Conservation (phyloP, 345 rosid species). For the Populus alba region DNA sequence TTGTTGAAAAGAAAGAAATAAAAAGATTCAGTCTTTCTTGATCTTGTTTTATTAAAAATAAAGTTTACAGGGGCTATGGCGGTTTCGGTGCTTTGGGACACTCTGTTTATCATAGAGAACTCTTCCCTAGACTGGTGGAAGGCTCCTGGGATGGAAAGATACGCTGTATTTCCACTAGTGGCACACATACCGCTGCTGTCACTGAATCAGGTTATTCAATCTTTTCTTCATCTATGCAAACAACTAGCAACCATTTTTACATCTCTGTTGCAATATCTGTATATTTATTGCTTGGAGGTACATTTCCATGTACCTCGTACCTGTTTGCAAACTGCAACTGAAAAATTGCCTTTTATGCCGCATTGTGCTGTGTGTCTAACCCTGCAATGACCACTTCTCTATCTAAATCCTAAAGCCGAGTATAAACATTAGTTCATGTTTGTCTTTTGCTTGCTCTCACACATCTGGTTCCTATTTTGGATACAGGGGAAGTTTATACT, state of each 20-base stretch:
- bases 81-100: conserved; percentile 98
- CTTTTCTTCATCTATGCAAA: not conserved
- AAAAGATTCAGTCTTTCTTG: not conserved
- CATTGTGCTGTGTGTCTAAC: not conserved
- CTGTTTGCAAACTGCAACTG: not conserved
- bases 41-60: conserved; percentile 31
- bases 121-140: conserved; percentile 75
- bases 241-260: not conserved
- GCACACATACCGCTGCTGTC: conserved; percentile 80
- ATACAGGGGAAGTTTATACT: conserved; percentile 70
- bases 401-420: not conserved
- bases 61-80: conserved; percentile 90
- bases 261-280: not conserved
- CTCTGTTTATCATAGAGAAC: conserved; percentile 77
- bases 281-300: not conserved
- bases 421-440: not conserved
- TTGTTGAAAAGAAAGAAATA: too few species aligned
- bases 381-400: not conserved
- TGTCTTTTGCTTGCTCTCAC: not conserved
- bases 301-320: not conserved
- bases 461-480: conserved; percentile 7
- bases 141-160: conserved; percentile 58
- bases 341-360: not conserved
- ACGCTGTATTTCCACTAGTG: conserved; percentile 68
- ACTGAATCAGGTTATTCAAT: conserved; percentile 62